A percentile compares a stretch with the other conserved stretches of the same genome.
Conservation (phyloP, 2,329 filamentous ascomycete genomes). For the Penicillium sp. region DNA sequence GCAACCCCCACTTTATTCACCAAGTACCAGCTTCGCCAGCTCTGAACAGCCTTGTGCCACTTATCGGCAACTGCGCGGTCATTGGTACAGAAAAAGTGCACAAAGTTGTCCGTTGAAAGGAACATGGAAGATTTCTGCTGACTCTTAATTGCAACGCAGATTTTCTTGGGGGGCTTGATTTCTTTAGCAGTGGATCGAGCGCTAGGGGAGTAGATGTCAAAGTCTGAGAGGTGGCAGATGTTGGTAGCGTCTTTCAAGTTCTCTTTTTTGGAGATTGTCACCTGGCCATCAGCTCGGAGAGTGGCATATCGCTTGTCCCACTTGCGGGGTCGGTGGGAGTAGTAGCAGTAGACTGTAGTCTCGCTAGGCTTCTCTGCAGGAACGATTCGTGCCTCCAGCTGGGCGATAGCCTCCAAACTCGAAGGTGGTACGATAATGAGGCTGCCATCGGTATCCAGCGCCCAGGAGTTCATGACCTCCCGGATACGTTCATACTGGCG, state of each 20-base stretch:
- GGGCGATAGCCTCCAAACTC: conserved; percentile 48
- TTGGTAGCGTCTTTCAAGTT: conserved; percentile 68
- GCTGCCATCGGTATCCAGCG: conserved; percentile 74
- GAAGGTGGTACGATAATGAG: conserved; percentile 69
- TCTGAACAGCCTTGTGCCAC: conserved; percentile 73
- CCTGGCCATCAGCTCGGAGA: conserved; percentile 72
- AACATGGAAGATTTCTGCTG: conserved; percentile 88
- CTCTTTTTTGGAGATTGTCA: conserved; percentile 71
- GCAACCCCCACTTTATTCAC: conserved; percentile 68
- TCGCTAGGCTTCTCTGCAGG: conserved; percentile 66
- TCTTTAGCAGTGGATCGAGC: conserved; percentile 68
- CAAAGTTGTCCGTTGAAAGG: conserved; percentile 78
- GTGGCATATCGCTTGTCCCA: conserved; percentile 87
- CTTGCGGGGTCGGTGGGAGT: conserved; percentile 79
- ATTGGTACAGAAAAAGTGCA: conserved; percentile 87
- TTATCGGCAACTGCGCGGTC: conserved; percentile 67
- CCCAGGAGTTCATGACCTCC: conserved; percentile 92
- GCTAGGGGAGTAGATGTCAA: conserved; percentile 84
- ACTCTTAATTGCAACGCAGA: conserved; percentile 87
- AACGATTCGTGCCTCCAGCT: conserved; percentile 67
- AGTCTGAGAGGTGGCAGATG: conserved; percentile 86
- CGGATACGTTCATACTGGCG: conserved; percentile 84
- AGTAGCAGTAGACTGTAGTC: conserved; percentile 72
- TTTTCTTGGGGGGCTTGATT: conserved; percentile 80
- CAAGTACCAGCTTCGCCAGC: conserved; percentile 91